Evolutionary conservation across 2,329 filamentous ascomycete species (phyloP), one percentile per base, ranked within the genome.

Genomic region (Alternaria consortialis): DNA sequence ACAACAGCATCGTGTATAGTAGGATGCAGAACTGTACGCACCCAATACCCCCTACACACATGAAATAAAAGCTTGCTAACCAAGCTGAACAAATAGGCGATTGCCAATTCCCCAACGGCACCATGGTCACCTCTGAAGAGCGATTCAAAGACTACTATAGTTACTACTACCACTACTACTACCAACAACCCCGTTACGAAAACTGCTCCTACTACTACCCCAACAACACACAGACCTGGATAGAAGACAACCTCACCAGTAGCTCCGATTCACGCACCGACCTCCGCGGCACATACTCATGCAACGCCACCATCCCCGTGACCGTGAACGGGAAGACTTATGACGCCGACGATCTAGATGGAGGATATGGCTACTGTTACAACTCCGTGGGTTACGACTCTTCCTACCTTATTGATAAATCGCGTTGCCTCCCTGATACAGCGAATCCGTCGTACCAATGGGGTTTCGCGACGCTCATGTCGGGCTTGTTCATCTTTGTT

Each of bases 391-490:
- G 54, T 48, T 76, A 72, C 58, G 36, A 51, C 11, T 34, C 15
- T 11, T 3, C 0, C 3, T 57, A 48, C 9, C 43, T 74, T 23
- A n/a, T n/a, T 0, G 52, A 62, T 9, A 64, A 64, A 34, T 54
- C 63, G 5, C 68, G 68, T 1, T 77, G 73, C 50, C 64, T 78
- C 0, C 74, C 76, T 17, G 70, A 77, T 55, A 74, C 71, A 0
- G 58, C 60, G 5, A 48, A 70, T 12, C 65, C 66, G 5, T 52
- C 66, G 0, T 80, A 80, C 42, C 46, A 74, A 57, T 80, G 77
- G 78, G 78, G 78, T 8, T 80, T 80, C 62, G 75, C 74, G 0
- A 75, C 75, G 34, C 69, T 78, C 63, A 63, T 79, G 7, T 67
- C 74, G 3, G 73, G 67, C 4, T 37, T 75, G 4, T 72, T 78